Evolutionary conservation across 2,329 filamentous ascomycete species (phyloP), one percentile per base, ranked within the genome.

Genomic region (Ceratocystis colombiana): DNA sequence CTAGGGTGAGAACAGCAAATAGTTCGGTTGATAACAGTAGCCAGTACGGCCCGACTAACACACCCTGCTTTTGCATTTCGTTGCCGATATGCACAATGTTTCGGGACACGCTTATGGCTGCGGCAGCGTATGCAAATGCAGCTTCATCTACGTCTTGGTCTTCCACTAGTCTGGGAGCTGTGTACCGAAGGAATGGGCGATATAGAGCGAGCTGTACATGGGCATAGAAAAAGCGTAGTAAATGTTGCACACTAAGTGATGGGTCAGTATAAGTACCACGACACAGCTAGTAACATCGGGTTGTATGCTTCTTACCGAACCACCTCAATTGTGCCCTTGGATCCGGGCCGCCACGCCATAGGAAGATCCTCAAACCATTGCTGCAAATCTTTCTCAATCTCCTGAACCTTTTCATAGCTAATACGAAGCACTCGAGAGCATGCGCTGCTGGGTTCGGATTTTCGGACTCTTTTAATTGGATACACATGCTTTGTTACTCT

Each of bases 21-120:
- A 90, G 92, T 17, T 89, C 88, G 1, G 88, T 90, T 72, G 90
- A 93, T 73, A 93, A 84, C 70, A 89, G 88, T 72, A 93, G 93
- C 89, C 89, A 94, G 74, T 90, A 92, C 0, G 89, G 88, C 0
- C 89, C 90, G 69, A 88, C 87, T n/a, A 94, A 78, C 5, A 90
- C 79, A 3, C 86, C 83, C 71, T 87, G 83, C 72, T 86, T 87
- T 70, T 88, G 86, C 78, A 92, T 92, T 71, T 91, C 87, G 25
- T 85, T 81, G 3, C 87, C 88, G 67, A 93, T 90, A 71, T 92
- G 88, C 44, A 94, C 84, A 68, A 94, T 89, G 71, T 93, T 88
- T 3, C 80, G 79, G 8, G 82, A 83, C 12, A 91, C 79, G 68
- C 81, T 85, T 64, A 85, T 80, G 1, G 82, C 82, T 0, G 82